Evolutionary conservation across 306 rosid species (phyloP), one percentile per base, ranked within the genome.

Genomic region (Corylus avellana): DNA sequence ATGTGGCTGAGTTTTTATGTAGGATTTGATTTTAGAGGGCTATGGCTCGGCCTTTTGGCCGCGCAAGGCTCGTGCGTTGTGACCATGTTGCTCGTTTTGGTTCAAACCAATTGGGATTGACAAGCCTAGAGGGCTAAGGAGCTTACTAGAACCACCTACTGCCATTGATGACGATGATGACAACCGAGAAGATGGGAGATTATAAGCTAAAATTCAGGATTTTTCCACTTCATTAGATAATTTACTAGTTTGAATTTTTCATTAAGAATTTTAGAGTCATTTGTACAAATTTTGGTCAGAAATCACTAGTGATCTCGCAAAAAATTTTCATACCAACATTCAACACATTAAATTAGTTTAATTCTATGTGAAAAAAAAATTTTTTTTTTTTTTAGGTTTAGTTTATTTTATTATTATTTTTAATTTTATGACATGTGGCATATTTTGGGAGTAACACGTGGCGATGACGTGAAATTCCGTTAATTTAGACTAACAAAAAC

Each of bases 11-110:
- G 97, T 78, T 92, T 92, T 77, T 89, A 71, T 63, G 86, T 78
- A 0, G 98, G 94, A 3, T 88, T 87, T 77, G 98, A 92, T 62
- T 94, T 94, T 44, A 83, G 81, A 76, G 98, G 98, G n/a, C 79
- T 90, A 11, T 92, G 98, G 97, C 85, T 94, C 0, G 98, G 98
- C 56, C 89, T 92, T 12, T 66, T 94, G 76, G 97, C 90, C 0
- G 98, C 98, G 6, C 95, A 94, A 58, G 92, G 75, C 4, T 86
- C 97, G 1, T 94, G 98, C 35, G 94, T 89, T 55, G 58, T 90
- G 13, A 79, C 92, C 58, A 92, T 94, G 98, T 32, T 91, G 86
- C 57, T 85, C 20, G 91, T 87, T 1, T 84, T 94, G 86, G 72
- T 78, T 73, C 81, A 88, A 5, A 95, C 98, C 16, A 83, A 95